Conservation (phyloP, 495 filamentous ascomycete genomes). For the Articulospora tetracladia region DNA sequence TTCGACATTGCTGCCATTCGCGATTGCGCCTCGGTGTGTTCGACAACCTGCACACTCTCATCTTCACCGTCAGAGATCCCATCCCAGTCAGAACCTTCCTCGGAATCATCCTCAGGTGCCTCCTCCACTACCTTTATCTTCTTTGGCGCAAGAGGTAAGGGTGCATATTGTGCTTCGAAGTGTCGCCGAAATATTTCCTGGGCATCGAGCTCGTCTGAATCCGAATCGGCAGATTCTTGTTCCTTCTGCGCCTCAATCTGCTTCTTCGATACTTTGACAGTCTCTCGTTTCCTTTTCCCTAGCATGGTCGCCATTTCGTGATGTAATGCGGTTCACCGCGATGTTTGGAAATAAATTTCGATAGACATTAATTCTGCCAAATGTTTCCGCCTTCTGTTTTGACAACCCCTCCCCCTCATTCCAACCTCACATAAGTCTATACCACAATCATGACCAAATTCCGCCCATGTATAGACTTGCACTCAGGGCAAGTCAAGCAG, state of each 20-base stretch:
- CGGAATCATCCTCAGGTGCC: conserved; percentile 10
- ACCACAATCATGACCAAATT: conserved; percentile 80
- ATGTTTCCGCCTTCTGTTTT: conserved; percentile 7
- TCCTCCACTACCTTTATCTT: conserved; percentile 17
- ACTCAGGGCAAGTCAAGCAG: conserved; percentile 94
- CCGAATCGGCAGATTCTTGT: background rate
- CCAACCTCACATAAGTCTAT: background rate
- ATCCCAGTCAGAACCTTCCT: conserved; percentile 57
- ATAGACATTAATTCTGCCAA: background rate
- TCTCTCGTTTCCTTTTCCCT: conserved; percentile 33
- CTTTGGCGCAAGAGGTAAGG: conserved; percentile 45
- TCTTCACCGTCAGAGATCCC: conserved; percentile 46
- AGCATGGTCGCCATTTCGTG: conserved; percentile 26
- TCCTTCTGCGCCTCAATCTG: background rate
- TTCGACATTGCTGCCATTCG: conserved; percentile 47
- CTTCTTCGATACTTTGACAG: conserved; percentile 1
- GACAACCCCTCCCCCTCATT: conserved; percentile 6
- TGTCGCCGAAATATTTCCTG: conserved; percentile 68
- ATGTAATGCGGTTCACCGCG: background rate
- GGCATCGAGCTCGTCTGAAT: conserved; percentile 17
- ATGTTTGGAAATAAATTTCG: background rate
- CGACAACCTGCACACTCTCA: conserved; percentile 54
- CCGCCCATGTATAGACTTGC: conserved; percentile 93
- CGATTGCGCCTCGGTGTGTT: conserved; percentile 47
- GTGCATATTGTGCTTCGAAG: conserved; percentile 85